Evolutionary conservation across 2,329 filamentous ascomycete genomes (phyloP).

Genomic region (Davidsoniella eucalypti): DNA sequence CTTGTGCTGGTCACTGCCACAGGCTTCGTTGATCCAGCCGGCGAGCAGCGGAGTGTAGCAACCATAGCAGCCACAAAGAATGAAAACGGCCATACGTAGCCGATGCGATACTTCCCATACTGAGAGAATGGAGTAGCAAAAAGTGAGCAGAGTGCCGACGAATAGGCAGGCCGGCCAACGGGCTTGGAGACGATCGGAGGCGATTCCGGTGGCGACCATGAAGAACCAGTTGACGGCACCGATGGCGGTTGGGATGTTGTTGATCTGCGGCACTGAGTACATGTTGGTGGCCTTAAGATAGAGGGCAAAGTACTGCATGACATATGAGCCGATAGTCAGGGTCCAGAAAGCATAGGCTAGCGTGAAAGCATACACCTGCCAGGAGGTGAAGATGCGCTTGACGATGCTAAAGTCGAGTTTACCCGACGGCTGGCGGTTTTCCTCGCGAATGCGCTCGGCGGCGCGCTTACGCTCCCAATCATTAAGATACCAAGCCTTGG

Average conservation of each 20-base stretch:
- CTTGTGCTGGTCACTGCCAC: conserved; percentile 27
- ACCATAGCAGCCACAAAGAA: conserved; percentile 25
- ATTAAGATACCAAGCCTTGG: conserved; percentile 26
- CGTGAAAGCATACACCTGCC: conserved; percentile 29
- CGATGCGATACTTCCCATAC: conserved; percentile 23
- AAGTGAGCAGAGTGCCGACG: conserved; percentile 21
- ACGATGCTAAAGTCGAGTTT: conserved; percentile 23
- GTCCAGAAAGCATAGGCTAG: conserved; percentile 24
- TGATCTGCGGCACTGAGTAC: conserved; percentile 25
- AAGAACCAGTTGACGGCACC: conserved; percentile 27
- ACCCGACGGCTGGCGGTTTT: conserved; percentile 23
- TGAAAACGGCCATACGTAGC: conserved; percentile 24
- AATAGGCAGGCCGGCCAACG: conserved; percentile 23
- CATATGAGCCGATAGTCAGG: conserved; percentile 23
- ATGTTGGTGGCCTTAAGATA: conserved; percentile 23
- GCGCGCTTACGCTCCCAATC: conserved; percentile 46
- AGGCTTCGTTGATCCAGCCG: conserved; percentile 25
- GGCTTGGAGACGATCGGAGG: conserved; percentile 22
- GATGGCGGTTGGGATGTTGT: conserved; percentile 29
- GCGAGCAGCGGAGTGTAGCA: conserved; percentile 26
- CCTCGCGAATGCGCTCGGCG: conserved; percentile 49
- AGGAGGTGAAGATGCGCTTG: conserved; percentile 23
- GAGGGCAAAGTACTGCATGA: conserved; percentile 26
- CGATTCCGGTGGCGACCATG: conserved; percentile 23
- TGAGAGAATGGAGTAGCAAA: conserved; percentile 23